Conservation (phyloP, 2,329 filamentous ascomycete genomes). For the Hyphodiscus sp. region DNA sequence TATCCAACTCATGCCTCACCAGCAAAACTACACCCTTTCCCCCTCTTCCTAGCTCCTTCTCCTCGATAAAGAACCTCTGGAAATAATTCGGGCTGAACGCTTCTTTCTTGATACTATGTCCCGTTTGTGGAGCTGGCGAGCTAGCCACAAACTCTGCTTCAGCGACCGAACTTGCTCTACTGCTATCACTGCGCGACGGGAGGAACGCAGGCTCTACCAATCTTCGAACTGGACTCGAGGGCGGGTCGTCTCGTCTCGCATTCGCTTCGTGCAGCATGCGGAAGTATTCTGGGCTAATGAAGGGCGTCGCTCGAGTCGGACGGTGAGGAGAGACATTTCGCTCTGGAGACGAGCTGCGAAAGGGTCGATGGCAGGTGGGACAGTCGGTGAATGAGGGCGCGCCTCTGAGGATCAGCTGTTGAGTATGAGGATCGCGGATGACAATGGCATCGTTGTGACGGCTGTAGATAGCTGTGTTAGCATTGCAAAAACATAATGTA, state of each 20-base stretch:
- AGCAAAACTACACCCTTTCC: conserved; percentile 92
- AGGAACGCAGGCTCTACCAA: conserved; percentile 28
- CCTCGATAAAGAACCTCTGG: conserved; percentile 84
- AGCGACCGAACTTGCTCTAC: conserved; percentile 22
- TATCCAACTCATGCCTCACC: conserved; percentile 88
- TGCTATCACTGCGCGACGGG: conserved; percentile 14
- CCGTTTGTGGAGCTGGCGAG: conserved; percentile 37
- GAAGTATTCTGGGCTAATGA: conserved; percentile 90
- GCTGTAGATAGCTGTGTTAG: conserved; percentile 40
- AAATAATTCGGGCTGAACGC: conserved; percentile 94
- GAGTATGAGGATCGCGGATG: conserved; percentile 78
- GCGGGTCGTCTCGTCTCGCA: conserved; percentile 39
- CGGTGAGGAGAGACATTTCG: conserved; percentile 39
- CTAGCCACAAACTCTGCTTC: conserved; percentile 46
- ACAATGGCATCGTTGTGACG: conserved; percentile 91
- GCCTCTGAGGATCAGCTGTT: conserved; percentile 75
- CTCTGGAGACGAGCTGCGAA: conserved; percentile 44
- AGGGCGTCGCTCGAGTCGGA: conserved; percentile 42
- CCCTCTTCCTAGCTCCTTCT: conserved; percentile 77
- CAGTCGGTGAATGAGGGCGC: conserved; percentile 62
- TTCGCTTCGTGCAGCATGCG: conserved; percentile 69
- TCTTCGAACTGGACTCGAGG: conserved; percentile 49
- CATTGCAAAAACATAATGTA: background rate
- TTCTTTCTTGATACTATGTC: conserved; percentile 71
- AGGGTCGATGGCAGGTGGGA: conserved; percentile 42